A percentile compares a stretch with the other conserved stretches of the same genome.
Evolutionary conservation across 768 basidiomycete species (phyloP).

Genomic region (Kwoniella shandongensis): DNA sequence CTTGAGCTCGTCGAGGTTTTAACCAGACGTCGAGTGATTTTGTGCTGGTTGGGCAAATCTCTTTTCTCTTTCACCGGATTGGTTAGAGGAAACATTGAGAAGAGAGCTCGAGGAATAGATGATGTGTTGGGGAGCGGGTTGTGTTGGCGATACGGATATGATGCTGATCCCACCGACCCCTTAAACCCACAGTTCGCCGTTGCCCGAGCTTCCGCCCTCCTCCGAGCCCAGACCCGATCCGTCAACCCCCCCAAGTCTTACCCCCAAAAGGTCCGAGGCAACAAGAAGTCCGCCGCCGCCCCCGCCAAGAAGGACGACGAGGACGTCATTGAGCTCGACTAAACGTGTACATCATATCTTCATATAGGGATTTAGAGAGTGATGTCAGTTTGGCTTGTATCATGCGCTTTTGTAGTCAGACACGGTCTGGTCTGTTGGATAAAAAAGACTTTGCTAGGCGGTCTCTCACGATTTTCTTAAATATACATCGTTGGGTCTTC

Average conservation of each 20-base stretch:
- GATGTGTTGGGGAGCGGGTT: too few species aligned
- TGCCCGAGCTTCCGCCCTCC: conserved; percentile 48
- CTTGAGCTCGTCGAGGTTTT: neutral
- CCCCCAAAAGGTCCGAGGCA: conserved; percentile 37
- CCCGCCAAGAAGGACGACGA: conserved; percentile 34
- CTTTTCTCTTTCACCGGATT: neutral
- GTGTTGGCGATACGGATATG: too few species aligned
- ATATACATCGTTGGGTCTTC: too few species aligned
- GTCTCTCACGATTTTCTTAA: too few species aligned
- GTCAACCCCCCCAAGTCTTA: conserved; percentile 41
- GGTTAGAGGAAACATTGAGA: neutral
- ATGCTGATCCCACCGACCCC: neutral
- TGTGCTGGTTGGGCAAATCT: conserved; percentile 34
- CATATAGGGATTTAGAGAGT: neutral
- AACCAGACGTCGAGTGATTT: conserved; percentile 5
- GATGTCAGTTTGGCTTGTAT: conserved; percentile 4
- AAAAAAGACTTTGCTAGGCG: too few species aligned
- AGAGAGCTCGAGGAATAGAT: neutral
- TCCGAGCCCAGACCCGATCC: conserved; percentile 28
- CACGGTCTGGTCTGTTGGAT: too few species aligned
- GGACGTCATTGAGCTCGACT: conserved; percentile 50
- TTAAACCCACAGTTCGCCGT: conserved; percentile 42
- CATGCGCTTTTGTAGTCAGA: too few species aligned
- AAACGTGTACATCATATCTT: conserved; percentile 13
- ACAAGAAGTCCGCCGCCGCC: conserved; percentile 26